Conservation (phyloP, 1,139 yeast genomes). For the Taphrina pruni region DNA sequence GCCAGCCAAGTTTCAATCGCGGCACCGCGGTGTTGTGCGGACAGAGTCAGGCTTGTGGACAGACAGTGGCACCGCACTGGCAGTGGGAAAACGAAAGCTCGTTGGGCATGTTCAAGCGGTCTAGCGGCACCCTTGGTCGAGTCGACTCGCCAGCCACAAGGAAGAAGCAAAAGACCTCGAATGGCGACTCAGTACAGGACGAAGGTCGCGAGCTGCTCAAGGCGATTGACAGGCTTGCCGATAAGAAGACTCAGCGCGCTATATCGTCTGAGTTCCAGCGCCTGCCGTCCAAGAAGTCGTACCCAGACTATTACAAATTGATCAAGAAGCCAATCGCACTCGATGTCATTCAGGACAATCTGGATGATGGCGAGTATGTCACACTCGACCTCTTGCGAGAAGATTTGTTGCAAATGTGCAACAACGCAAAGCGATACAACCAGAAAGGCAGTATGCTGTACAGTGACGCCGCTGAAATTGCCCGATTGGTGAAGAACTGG, state of each 20-base stretch:
- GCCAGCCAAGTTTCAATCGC: not conserved
- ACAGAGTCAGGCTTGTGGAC: too few relatives aligned
- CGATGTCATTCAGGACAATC: slow-evolving; percentile 48
- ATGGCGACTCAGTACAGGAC: slow-evolving; percentile 20
- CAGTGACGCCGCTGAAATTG: slow-evolving; percentile 66
- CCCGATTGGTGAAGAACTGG: slow-evolving; percentile 37
- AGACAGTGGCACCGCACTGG: not conserved
- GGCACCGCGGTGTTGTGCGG: not conserved
- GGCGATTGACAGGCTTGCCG: slow-evolving; percentile 36
- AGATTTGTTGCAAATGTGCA: slow-evolving; percentile 77
- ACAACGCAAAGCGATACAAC: slow-evolving; percentile 84
- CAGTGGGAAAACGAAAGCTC: not conserved
- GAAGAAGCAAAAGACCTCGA: slow-evolving; percentile 32
- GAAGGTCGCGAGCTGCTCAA: slow-evolving; percentile 29
- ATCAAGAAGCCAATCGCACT: slow-evolving; percentile 55
- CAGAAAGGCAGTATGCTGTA: slow-evolving; percentile 87
- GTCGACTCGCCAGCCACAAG: slow-evolving; percentile 30
- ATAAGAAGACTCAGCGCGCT: slow-evolving; percentile 45
- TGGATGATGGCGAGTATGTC: slow-evolving; percentile 42
- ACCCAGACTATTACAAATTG: slow-evolving; percentile 80
- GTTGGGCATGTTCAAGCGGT: slow-evolving; percentile 24
- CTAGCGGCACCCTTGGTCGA: slow-evolving; percentile 27
- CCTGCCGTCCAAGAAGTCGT: slow-evolving; percentile 73
- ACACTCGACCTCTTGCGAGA: slow-evolving; percentile 64
- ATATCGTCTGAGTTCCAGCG: slow-evolving; percentile 61